phyloP scores from a whole-genome alignment of 371 early-diverging fungal genomes.

The Mortierella sp. region DNA sequence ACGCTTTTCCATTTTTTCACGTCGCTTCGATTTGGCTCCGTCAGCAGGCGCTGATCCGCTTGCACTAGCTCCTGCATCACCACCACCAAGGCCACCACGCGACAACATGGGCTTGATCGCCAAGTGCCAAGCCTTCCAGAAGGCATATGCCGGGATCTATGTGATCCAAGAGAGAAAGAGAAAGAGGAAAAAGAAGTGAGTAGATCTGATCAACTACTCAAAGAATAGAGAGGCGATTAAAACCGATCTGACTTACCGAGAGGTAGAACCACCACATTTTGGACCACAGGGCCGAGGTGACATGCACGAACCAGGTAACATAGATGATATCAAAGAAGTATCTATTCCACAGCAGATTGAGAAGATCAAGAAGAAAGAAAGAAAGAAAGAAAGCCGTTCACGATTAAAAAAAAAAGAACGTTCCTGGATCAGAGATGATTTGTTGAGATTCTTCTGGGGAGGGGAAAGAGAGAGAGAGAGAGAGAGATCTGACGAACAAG shows the following conservation, averaged over 20 bases:
- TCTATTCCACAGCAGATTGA: constrained; percentile 39
- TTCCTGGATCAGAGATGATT: not conserved
- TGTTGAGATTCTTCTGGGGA: constrained; percentile 8
- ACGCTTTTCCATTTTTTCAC: constrained; percentile 69
- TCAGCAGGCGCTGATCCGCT: constrained; percentile 18
- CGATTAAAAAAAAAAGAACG: not conserved
- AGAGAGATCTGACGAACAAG: too few species aligned
- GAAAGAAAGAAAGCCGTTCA: not conserved
- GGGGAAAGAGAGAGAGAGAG: not conserved
- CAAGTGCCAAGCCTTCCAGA: constrained; percentile 66
- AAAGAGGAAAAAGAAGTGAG: constrained; percentile 9
- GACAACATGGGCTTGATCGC: constrained; percentile 61
- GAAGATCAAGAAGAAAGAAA: constrained; percentile 4
- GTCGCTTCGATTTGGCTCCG: constrained; percentile 65
- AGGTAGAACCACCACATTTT: constrained; percentile 80
- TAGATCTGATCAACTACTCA: not conserved
- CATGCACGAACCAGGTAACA: constrained; percentile 83
- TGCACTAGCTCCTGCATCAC: constrained; percentile 21
- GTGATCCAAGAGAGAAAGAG: not conserved
- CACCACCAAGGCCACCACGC: constrained; percentile 26
- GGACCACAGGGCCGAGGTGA: constrained; percentile 72
- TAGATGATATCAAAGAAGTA: constrained; percentile 89
- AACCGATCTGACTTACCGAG: constrained; percentile 55
- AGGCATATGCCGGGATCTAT: constrained; percentile 74
- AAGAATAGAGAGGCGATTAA: not conserved